Evolutionary conservation across 2,329 filamentous ascomycete genomes (phyloP).

Genomic region (Neofusicoccum ribis): DNA sequence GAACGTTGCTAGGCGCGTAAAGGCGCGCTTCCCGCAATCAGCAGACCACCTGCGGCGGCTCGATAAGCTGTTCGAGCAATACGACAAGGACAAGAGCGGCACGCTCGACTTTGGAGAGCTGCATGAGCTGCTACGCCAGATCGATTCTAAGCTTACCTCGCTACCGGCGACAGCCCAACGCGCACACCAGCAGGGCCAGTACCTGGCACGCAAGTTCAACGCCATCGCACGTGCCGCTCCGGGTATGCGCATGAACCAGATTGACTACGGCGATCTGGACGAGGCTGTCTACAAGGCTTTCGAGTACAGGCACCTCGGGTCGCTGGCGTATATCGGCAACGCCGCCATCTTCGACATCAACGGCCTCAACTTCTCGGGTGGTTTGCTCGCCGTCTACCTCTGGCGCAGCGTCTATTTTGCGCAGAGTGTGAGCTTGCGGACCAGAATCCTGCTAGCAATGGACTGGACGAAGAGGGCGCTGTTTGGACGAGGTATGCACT

Average conservation of each 20-base stretch:
- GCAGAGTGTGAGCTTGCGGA: constrained; percentile 91
- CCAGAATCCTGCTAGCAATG: constrained; percentile 87
- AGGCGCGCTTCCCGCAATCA: constrained; percentile 88
- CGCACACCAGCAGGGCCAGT: constrained; percentile 92
- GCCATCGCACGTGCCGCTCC: constrained; percentile 78
- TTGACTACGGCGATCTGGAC: constrained; percentile 86
- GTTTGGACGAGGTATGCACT: constrained; percentile 83
- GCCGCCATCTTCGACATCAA: constrained; percentile 91
- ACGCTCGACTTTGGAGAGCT: constrained; percentile 94
- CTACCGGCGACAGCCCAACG: constrained; percentile 94
- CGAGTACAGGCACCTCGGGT: constrained; percentile 89
- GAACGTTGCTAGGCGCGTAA: constrained; percentile 77
- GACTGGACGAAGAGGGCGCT: constrained; percentile 97
- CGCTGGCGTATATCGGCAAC: constrained; percentile 92
- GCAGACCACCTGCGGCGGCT: constrained; percentile 81
- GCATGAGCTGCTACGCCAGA: constrained; percentile 81
- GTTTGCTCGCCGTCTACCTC: constrained; percentile 88
- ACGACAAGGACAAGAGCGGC: constrained; percentile 89
- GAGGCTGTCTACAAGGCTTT: constrained; percentile 92
- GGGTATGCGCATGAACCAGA: constrained; percentile 74
- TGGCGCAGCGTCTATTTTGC: constrained; percentile 98
- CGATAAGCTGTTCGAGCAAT: constrained; percentile 86
- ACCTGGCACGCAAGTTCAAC: constrained; percentile 92
- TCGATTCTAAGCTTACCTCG: constrained; percentile 91
- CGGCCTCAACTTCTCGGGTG: constrained; percentile 76